Evolutionary conservation across 306 rosid species (phyloP).

Genomic region (Gleditsia sinensis): DNA sequence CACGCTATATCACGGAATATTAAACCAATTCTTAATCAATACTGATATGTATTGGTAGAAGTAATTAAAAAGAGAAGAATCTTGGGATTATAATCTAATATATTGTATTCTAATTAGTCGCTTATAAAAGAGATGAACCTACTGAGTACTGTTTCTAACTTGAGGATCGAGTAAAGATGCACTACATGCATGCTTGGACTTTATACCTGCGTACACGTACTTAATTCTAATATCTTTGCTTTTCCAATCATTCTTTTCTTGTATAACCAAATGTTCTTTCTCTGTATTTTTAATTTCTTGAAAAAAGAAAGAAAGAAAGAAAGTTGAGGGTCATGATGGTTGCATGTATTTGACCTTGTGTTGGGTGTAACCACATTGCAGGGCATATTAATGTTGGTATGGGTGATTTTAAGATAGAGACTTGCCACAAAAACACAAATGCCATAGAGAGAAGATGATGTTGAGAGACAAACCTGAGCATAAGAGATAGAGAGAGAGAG

Average conservation of each 20-base stretch:
- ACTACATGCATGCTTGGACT: slow-evolving; percentile 48
- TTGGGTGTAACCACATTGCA: slow-evolving; percentile 34
- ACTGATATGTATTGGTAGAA: slow-evolving; percentile 32
- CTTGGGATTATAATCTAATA: slow-evolving; percentile 44
- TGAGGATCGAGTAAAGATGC: slow-evolving; percentile 20
- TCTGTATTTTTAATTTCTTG: neutral
- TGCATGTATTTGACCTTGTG: slow-evolving; percentile 11
- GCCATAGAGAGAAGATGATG: slow-evolving; percentile 45
- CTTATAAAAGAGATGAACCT: slow-evolving; percentile 14
- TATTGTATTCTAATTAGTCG: neutral
- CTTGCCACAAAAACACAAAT: slow-evolving; percentile 52
- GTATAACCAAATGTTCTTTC: neutral
- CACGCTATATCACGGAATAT: slow-evolving; percentile 39
- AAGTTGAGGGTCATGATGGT: neutral
- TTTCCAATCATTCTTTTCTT: neutral
- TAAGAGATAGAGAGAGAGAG: slow-evolving; percentile 32
- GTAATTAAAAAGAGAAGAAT: slow-evolving; percentile 14
- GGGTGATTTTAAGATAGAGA: slow-evolving; percentile 40
- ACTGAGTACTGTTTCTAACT: neutral
- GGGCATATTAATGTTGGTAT: slow-evolving; percentile 51
- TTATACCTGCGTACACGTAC: slow-evolving; percentile 39
- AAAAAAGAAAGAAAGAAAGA: neutral
- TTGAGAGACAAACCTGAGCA: slow-evolving; percentile 45
- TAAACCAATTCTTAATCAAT: slow-evolving; percentile 19
- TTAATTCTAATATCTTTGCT: neutral